Base-by-base conservation (phyloP, 805 yeast species). In the Saccharomycopsis javanensis region DNA sequence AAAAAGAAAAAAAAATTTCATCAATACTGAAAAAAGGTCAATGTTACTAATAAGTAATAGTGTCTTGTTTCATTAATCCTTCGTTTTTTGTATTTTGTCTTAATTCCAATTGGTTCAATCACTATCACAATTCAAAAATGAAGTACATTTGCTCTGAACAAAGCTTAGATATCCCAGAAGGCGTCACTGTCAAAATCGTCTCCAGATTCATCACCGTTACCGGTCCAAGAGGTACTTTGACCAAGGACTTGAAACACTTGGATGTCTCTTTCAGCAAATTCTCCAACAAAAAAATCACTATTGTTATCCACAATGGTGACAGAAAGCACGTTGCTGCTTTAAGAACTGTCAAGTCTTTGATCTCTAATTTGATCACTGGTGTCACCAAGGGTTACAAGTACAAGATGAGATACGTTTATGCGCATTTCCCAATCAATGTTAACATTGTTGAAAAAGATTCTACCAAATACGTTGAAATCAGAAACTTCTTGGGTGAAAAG, bases 361-460 rank as follows among this genome's bases (percentile, higher is more conserved):
- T 94, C 71, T 74, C 88, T 73, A 94, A 94, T 88, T 78, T 94
- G 84, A 76, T 94, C 79, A 88, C 87, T 68, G 99, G 99, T 87
- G 99, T 94, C 75, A 94, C 99, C 76, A 85, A 85, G 82, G 99
- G 98, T 78, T 92, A 79, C 96, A 85, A 88, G 80, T 94, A 94
- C 94, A 94, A 94, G 88, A 86, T 94, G 97, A 90, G 98, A 84
- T 91, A 89, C 78, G 99, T 94, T 65, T 95, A 92, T 75, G 99
- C 99, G 85, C 99, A 94, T 88, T 94, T 94, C 96, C 99, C 99
- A 77, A 94, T 95, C 80, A 94, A 94, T 80, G 97, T 94, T 68
- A 92, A 91, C 82, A 76, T 90, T 67, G 74, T 87, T 73, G 88
- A 87, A 66, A 79, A 81, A 71, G 92, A 92, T 60, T 88, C 87